Base-by-base conservation (phyloP, 345 rosid genomes). In the Brassica incana region DNA sequence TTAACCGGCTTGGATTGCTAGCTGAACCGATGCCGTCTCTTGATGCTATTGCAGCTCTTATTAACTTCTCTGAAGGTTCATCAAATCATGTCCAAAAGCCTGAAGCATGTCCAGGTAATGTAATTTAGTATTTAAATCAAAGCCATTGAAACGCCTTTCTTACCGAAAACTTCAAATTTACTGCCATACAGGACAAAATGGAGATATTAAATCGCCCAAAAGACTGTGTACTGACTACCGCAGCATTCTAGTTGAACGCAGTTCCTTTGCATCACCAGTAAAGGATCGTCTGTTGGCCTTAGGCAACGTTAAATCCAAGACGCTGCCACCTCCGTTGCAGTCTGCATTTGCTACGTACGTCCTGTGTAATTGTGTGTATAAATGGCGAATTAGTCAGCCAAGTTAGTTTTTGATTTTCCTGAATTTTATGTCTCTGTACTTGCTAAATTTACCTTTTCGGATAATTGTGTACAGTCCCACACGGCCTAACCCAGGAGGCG, bases 401-500 rank as follows among this genome's bases (percentile, higher is more conserved):
- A 66, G 3, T 33, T 67, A 29, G 61, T 32, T 36, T 58, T 36
- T 58, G 54, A 15, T 3, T 64, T 16, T 71, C 69, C 14, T 67
- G 18, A 56, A 27, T 15, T 54, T 10, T 56, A 72, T 78, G 33
- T 65, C 73, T 12, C 29, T 62, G 65, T 45, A 15, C 54, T 32
- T 48, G 38, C 73, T 81, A 32, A 70, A 48, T 69, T 61, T 56
- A 65, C 73, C 45, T 43, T 67, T 70, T 77, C 8, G 43, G 23
- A 65, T 64, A 59, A 36, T 7, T 75, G 10, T 73, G 43, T 72
- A 70, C 87, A 95, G 99, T 85, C 99, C 99, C 25, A 93, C 94
- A 43, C 90, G 97, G 56, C 98, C 94, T 71, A 88, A 82, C 82
- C 99, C 98, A 4, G 96, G 97, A 79, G 92, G 99, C 33, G 96